Evolutionary conservation across 176 grass and related monocot genomes (phyloP), one percentile per base, ranked within the genome.

Genomic region (Saccharum officinarum): DNA sequence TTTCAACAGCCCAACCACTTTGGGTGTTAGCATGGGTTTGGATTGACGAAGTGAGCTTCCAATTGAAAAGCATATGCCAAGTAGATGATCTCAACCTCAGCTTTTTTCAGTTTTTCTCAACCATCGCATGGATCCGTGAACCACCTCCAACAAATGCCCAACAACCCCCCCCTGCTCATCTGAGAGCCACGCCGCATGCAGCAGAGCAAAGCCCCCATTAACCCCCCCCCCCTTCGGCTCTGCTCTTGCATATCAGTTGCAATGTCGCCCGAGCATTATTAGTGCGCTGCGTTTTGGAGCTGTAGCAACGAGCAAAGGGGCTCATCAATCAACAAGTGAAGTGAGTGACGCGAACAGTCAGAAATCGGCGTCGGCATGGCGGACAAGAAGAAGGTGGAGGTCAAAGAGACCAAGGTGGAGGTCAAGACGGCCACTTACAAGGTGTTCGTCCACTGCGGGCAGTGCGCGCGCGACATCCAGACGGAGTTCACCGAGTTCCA

Each of bases 61-160:
- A 69, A 30, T 15, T 8, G 37, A 87, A 76, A 45, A 59, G 14
- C 34, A 73, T 9, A 8, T 9, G 12, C 0, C 1, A 83, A 69
- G 65, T 26, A 49, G 54, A 59, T n/a, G 66, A 45, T 23, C 36
- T 22, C 13, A 71, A 17, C 52, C 73, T 69, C 54, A 12, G 17
- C 62, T 10, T 60, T 60, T 60, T 6, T 1, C 60, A 13, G 23
- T 10, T 63, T 69, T 89, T 82, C 65, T 61, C 90, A 89, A 80
- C 76, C 84, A 72, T 47, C 73, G 1, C 26, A 8, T 20, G 28
- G 36, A 90, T 26, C 17, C 62, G 87, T 83, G 80, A 95, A 94
- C 89, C 38, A 94, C 89, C 91, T 75, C 80, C 83, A 94, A 91
- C 93, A 83, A 93, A 87, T 83, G 85, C 34, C 86, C 89, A 90